These are phyloP conservation scores for Metschnikowia baotianmanensis DNA, from an alignment of 805 yeast genomes.

Conservation along the genomic window DNA sequence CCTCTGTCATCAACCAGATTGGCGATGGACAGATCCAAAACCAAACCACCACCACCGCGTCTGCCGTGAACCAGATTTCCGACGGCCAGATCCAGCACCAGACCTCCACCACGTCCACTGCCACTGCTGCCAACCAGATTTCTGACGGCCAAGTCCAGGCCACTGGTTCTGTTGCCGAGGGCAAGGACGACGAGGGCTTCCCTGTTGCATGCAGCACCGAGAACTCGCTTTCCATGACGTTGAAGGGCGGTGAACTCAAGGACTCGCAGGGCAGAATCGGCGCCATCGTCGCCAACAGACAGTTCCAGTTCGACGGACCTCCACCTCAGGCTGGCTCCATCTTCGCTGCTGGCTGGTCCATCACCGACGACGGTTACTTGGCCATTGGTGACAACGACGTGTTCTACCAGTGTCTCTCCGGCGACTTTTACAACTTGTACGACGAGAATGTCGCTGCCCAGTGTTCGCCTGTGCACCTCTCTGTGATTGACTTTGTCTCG, in stretches of 20 bases:
- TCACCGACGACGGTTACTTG: constrained; percentile 53
- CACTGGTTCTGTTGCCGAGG: constrained; percentile 28
- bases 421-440: constrained; percentile 76
- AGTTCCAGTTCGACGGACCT: constrained; percentile 77
- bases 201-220: constrained; percentile 23
- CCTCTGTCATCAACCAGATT: constrained; percentile 20
- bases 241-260: constrained; percentile 49
- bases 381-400: constrained; percentile 60
- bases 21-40: constrained; percentile 20
- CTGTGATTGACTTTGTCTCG: constrained; percentile 53
- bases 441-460: constrained; percentile 49
- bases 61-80: constrained; percentile 24
- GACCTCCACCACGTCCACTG: constrained; percentile 13
- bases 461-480: constrained; percentile 61
- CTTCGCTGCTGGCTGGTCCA: constrained; percentile 38
- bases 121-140: constrained; percentile 32
- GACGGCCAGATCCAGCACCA: constrained; percentile 30
- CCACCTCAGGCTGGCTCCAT: constrained; percentile 63
- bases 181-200: constrained; percentile 13
- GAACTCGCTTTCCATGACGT: constrained; percentile 51
- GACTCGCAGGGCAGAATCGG: constrained; percentile 70
- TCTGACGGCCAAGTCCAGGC: constrained; percentile 32
- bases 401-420: constrained; percentile 75
- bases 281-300: constrained; percentile 78
- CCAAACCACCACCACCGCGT: constrained; percentile 21